Evolutionary conservation across 2,329 filamentous ascomycete species (phyloP).

Genomic region (Daldinia sp.): DNA sequence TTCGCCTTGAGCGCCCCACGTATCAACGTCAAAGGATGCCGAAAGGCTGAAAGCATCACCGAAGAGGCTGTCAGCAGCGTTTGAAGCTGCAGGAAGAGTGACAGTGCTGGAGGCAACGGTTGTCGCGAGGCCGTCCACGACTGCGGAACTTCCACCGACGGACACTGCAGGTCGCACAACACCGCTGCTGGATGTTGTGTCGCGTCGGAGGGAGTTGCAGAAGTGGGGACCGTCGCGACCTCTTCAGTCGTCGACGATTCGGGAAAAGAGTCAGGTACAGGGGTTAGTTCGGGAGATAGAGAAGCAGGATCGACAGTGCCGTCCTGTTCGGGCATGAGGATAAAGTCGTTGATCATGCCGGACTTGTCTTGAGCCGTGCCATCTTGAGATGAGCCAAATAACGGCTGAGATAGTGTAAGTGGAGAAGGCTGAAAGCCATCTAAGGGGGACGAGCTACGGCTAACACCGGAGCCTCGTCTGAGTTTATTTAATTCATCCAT

Average conservation of each 20-base stretch:
- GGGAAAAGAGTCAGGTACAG: constrained; percentile 58
- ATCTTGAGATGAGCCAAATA: constrained; percentile 61
- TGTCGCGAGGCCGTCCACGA: constrained; percentile 60
- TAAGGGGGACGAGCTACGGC: constrained; percentile 57
- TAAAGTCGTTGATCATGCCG: constrained; percentile 59
- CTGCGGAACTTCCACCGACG: constrained; percentile 76
- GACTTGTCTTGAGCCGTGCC: constrained; percentile 49
- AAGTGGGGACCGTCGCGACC: constrained; percentile 44
- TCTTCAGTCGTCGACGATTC: constrained; percentile 44
- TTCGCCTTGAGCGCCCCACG: constrained; percentile 80
- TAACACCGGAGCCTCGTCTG: constrained; percentile 58
- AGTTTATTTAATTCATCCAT: constrained; percentile 64
- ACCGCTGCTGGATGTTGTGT: constrained; percentile 99
- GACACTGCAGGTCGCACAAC: constrained; percentile 99
- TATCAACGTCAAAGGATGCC: constrained; percentile 78
- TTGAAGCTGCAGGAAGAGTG: constrained; percentile 66
- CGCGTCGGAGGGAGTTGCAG: constrained; percentile 74
- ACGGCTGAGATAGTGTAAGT: constrained; percentile 69
- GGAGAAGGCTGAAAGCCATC: constrained; percentile 60
- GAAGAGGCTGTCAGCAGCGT: constrained; percentile 75
- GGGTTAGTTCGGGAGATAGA: constrained; percentile 68
- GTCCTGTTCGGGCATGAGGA: constrained; percentile 56
- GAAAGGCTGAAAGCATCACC: constrained; percentile 76
- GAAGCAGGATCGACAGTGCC: constrained; percentile 72
- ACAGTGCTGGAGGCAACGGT: constrained; percentile 56